Evolutionary conservation across 306 rosid species (phyloP).

Genomic region (Lathyrus aphaca): DNA sequence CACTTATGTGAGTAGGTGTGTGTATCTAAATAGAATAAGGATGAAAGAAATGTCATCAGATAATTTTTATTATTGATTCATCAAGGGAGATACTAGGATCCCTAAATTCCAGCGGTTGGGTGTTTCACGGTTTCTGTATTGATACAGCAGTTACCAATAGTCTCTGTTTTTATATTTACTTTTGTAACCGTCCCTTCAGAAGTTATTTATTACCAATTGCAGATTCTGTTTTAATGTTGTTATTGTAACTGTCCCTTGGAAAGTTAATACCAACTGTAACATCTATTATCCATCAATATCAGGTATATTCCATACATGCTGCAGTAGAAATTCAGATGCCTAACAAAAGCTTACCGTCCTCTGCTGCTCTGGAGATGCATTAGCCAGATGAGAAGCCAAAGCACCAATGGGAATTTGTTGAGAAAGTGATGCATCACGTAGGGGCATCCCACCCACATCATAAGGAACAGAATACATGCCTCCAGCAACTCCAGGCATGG

Average conservation of each 20-base stretch:
- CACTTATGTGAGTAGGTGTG: background rate
- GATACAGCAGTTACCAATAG: background rate
- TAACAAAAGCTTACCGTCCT: conserved; percentile 66
- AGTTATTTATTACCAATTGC: background rate
- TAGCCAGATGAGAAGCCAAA: conserved; percentile 92
- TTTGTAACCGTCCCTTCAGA: background rate
- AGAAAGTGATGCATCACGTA: conserved; percentile 76
- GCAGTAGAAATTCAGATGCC: background rate
- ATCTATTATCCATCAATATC: background rate
- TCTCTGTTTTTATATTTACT: background rate
- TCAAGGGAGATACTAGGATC: background rate
- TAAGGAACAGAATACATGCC: conserved; percentile 97
- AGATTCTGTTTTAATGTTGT: too few relatives aligned
- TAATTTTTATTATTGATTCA: background rate
- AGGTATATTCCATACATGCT: background rate
- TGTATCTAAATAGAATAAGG: background rate
- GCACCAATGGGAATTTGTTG: conserved; percentile 92
- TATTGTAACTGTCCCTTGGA: too few relatives aligned
- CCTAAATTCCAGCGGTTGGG: background rate
- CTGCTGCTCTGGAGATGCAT: conserved; percentile 95
- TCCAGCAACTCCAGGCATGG: conserved; percentile 92
- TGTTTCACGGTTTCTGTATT: background rate
- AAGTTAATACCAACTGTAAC: too few relatives aligned
- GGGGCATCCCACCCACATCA: conserved; percentile 77
- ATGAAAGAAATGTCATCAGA: background rate